phyloP scores from a whole-genome alignment of 1,284 basidiomycete genomes.

The Ustilago curta region DNA sequence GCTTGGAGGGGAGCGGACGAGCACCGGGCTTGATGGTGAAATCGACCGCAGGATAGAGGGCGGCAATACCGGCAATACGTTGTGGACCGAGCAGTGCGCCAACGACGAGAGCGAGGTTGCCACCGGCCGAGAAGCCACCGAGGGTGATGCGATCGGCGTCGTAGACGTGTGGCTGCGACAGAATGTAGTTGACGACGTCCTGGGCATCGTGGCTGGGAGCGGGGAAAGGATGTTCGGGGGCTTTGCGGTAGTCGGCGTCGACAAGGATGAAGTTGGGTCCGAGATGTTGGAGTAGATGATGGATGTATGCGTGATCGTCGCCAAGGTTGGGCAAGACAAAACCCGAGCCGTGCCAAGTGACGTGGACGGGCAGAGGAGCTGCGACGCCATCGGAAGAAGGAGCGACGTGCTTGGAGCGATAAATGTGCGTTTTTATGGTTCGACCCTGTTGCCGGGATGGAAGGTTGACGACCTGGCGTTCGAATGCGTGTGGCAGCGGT shows the following conservation, averaged over 20 bases:
- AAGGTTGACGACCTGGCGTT: slow-evolving; percentile 33
- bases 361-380: slow-evolving; percentile 38
- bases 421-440: slow-evolving; percentile 46
- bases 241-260: slow-evolving; percentile 65
- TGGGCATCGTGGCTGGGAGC: slow-evolving; percentile 50
- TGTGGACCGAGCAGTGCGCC: slow-evolving; percentile 40
- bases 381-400: slow-evolving; percentile 17
- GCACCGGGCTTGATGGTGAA: slow-evolving; percentile 39
- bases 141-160: slow-evolving; percentile 48
- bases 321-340: slow-evolving; percentile 49
- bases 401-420: slow-evolving; percentile 36
- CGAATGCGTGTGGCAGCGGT: slow-evolving; percentile 22
- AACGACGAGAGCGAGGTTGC: slow-evolving; percentile 56
- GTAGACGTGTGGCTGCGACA: slow-evolving; percentile 41
- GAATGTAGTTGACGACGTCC: slow-evolving; percentile 47
- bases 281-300: slow-evolving; percentile 19
- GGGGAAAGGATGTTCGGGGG: slow-evolving; percentile 63
- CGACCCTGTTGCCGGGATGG: slow-evolving; percentile 51
- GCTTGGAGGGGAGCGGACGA: slow-evolving; percentile 20
- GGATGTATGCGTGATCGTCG: slow-evolving; percentile 34
- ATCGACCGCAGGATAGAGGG: slow-evolving; percentile 52
- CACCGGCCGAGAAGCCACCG: slow-evolving; percentile 63
- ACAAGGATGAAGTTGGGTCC: slow-evolving; percentile 42
- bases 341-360: slow-evolving; percentile 47
- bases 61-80: slow-evolving; percentile 45